phyloP scores from a whole-genome alignment of 169 alveolate species.

The Blepharisma undulans region DNA sequence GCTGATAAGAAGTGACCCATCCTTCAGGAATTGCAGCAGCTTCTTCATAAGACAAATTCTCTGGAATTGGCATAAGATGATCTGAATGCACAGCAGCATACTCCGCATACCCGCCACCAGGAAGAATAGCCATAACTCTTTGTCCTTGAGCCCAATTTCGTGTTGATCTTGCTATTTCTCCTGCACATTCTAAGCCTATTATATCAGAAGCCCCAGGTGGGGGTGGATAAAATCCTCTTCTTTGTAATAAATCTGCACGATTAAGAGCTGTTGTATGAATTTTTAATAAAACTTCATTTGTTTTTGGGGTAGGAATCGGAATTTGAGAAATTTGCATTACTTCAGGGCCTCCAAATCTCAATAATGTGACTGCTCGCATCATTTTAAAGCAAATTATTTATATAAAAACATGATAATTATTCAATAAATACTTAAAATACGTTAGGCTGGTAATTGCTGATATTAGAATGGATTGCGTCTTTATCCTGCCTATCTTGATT shows the following conservation, averaged over 20 bases:
- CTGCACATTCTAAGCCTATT: conserved; percentile 76
- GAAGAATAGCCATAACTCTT: conserved; percentile 72
- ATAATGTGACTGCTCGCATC: conserved; percentile 39
- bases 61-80: conserved; percentile 68
- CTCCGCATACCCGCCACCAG: conserved; percentile 85
- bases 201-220: conserved; percentile 72
- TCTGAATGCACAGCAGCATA: conserved; percentile 61
- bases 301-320: conserved; percentile 39
- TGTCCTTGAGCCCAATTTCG: conserved; percentile 34
- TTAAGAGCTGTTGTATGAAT: conserved; percentile 52
- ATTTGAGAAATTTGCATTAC: neutral
- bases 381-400: neutral
- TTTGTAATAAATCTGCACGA: conserved; percentile 65
- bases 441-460: neutral
- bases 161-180: conserved; percentile 53
- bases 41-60: conserved; percentile 41
- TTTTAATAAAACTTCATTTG: conserved; percentile 18
- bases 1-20: conserved; percentile 78
- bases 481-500: neutral
- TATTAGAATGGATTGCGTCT: neutral
- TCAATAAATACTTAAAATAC: neutral
- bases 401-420: too few relatives aligned
- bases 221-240: conserved; percentile 80
- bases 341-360: conserved; percentile 42
- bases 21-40: conserved; percentile 84